phyloP scores from a whole-genome alignment of 2,329 filamentous ascomycete species.

The Fusarium setosum region DNA sequence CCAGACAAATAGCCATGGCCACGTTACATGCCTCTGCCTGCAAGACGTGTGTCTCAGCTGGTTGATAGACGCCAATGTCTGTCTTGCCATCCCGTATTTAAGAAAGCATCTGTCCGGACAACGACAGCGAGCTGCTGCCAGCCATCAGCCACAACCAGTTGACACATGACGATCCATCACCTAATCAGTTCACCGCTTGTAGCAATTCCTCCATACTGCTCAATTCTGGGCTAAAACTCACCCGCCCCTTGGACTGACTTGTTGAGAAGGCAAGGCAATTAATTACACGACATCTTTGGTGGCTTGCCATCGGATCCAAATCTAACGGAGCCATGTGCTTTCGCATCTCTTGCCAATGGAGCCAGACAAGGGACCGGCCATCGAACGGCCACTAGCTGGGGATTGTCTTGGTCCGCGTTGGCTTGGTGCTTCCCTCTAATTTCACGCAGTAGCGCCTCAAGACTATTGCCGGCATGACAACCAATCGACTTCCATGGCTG shows the following conservation, averaged over 20 bases:
- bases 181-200: conserved; percentile 38
- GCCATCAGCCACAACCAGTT: conserved; percentile 27
- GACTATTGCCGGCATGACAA: conserved; percentile 2
- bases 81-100: conserved; percentile 14
- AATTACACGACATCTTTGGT: conserved; percentile 15
- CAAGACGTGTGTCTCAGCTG: not conserved
- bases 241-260: conserved; percentile 21
- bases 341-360: conserved; percentile 16
- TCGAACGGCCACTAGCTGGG: conserved; percentile 6
- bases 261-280: conserved; percentile 6
- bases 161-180: conserved; percentile 35
- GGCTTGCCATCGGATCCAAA: conserved; percentile 20
- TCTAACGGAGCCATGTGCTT: conserved; percentile 20
- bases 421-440: conserved; percentile 23
- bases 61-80: not conserved
- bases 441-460: conserved; percentile 22
- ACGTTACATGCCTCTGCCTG: not conserved
- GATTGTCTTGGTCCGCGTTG: conserved; percentile 28
- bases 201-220: conserved; percentile 12
- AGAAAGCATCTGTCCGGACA: conserved; percentile 8
- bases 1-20: conserved; percentile 15
- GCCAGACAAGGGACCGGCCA: conserved; percentile 21
- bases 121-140: conserved; percentile 1
- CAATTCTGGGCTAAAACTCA: conserved; percentile 19
- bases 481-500: conserved; percentile 16